phyloP scores from a whole-genome alignment of 2,329 filamentous ascomycete species.

The Leptographium procerum region DNA sequence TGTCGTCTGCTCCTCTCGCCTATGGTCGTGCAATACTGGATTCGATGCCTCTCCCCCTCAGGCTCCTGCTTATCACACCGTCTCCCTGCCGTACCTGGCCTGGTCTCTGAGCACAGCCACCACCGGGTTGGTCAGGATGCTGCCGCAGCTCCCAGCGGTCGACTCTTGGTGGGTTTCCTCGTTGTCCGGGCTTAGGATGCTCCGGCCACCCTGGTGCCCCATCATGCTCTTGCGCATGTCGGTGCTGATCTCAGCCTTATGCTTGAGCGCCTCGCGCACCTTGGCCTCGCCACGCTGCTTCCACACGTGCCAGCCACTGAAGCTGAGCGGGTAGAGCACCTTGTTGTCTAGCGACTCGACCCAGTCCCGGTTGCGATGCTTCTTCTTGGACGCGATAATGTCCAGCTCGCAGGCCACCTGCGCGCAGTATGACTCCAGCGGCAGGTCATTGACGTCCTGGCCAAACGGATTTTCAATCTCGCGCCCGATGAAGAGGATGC shows the following conservation, averaged over 20 bases:
- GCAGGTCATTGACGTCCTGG: constrained; percentile 56
- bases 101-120: not conserved
- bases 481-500: constrained; percentile 52
- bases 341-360: constrained; percentile 25
- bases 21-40: not conserved
- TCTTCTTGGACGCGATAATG: constrained; percentile 43
- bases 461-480: constrained; percentile 65
- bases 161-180: not conserved
- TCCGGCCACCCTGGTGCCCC: constrained; percentile 5
- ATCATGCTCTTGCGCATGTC: constrained; percentile 17
- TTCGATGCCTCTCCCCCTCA: no score
- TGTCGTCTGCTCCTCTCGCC: no score
- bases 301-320: constrained; percentile 35
- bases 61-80: no score
- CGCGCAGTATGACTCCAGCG: constrained; percentile 53
- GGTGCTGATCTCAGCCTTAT: constrained; percentile 21
- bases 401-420: constrained; percentile 55
- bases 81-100: not conserved
- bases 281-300: constrained; percentile 32
- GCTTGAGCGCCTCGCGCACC: constrained; percentile 31
- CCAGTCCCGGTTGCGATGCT: constrained; percentile 41
- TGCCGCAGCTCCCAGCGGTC: not conserved
- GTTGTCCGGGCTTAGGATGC: not conserved
- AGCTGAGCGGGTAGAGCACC: constrained; percentile 30
- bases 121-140: not conserved